These are phyloP conservation scores for Balamuthia mandrillaris DNA, from an alignment of 208 protist genomes.

Conservation along the genomic window DNA sequence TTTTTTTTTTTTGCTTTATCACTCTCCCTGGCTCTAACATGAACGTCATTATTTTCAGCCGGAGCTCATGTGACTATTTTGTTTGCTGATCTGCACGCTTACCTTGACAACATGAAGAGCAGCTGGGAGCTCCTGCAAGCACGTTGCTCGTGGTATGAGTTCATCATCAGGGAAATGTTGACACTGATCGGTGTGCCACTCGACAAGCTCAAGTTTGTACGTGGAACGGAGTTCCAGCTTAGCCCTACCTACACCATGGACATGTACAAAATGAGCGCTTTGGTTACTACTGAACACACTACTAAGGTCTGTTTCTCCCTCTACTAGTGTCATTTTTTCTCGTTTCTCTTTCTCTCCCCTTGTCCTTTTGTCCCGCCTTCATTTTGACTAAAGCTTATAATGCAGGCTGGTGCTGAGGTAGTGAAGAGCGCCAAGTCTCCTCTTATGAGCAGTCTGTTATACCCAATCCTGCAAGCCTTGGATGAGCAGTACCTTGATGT, in stretches of 20 bases:
- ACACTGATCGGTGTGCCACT: slow-evolving; percentile 53
- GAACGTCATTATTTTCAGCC: too few species aligned
- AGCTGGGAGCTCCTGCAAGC: slow-evolving; percentile 57
- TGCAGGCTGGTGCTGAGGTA: slow-evolving; percentile 61
- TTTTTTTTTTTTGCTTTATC: not conserved
- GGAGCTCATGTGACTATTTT: slow-evolving; percentile 48
- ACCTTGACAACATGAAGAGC: slow-evolving; percentile 63
- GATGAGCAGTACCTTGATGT: slow-evolving; percentile 67
- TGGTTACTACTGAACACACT: slow-evolving; percentile 50
- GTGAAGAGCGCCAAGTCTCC: slow-evolving; percentile 53
- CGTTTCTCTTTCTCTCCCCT: not conserved
- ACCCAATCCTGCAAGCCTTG: slow-evolving; percentile 59
- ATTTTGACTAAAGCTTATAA: not conserved
- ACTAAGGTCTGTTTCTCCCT: not conserved
- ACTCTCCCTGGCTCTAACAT: not conserved
- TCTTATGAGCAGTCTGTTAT: slow-evolving; percentile 51
- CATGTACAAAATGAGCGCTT: slow-evolving; percentile 42
- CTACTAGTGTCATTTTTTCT: not conserved
- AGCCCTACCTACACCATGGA: slow-evolving; percentile 57
- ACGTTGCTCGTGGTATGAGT: slow-evolving; percentile 58
- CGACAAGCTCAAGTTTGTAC: slow-evolving; percentile 65
- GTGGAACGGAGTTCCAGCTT: slow-evolving; percentile 59
- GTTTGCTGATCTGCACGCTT: slow-evolving; percentile 64
- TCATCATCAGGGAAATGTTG: slow-evolving; percentile 56
- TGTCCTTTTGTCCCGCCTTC: not conserved